Conservation (phyloP, 345 rosid genomes). For the Moricandia moricandioides region DNA sequence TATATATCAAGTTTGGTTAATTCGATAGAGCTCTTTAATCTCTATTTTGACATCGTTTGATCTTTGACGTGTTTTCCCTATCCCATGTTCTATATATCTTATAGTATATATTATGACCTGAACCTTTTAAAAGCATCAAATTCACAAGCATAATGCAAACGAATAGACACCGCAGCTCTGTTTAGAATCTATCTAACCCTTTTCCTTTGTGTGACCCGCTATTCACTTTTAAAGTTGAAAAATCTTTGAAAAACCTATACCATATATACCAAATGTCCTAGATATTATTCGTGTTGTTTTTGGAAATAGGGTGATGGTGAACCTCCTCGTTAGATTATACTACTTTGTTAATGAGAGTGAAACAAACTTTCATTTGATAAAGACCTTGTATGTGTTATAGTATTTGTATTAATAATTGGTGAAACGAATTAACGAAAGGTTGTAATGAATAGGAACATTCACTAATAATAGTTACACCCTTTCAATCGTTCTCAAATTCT, state of each 20-base stretch:
- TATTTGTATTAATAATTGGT: neutral
- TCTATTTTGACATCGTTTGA: neutral
- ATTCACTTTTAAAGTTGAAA: neutral
- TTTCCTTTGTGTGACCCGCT: neutral
- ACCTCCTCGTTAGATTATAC: neutral
- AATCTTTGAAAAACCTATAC: neutral
- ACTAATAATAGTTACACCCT: neutral
- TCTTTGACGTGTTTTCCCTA: neutral
- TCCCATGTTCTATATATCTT: neutral
- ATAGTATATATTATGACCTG: neutral
- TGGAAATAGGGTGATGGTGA: neutral
- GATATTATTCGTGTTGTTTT: neutral
- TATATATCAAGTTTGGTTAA: too few species aligned
- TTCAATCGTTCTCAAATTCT: slow-evolving; percentile 38
- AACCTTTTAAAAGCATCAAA: neutral
- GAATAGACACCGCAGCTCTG: neutral
- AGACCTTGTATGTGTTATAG: neutral
- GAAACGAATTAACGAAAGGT: slow-evolving; percentile 16
- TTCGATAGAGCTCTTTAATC: too few species aligned
- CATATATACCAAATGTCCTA: slow-evolving; percentile 2
- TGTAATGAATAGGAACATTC: slow-evolving; percentile 2
- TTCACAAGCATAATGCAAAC: neutral
- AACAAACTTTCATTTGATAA: neutral
- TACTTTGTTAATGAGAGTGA: neutral
- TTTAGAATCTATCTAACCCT: neutral